These are phyloP conservation scores for Trichoderma simmonsii DNA, from an alignment of 2,329 filamentous ascomycete species.

Conservation along the genomic window DNA sequence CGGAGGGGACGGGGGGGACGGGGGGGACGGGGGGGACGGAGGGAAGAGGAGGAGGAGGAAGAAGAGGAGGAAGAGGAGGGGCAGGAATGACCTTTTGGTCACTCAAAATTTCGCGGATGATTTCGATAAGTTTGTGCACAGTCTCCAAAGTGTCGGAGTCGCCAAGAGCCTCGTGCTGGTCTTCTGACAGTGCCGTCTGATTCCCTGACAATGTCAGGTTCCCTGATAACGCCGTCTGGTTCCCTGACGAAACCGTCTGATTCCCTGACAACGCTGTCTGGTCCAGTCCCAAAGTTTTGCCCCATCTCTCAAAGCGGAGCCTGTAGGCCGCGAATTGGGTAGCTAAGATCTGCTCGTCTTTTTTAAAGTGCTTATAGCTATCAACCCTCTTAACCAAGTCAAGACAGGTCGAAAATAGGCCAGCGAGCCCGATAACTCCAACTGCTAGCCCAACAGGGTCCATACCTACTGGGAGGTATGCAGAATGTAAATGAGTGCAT, in stretches of 20 bases:
- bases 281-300: background rate
- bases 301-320: background rate
- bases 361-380: background rate
- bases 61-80: too few species aligned
- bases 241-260: too few species aligned
- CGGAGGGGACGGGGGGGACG: too few species aligned
- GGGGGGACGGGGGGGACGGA: too few species aligned
- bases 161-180: background rate
- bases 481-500: background rate
- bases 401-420: background rate
- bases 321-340: background rate
- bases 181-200: background rate
- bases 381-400: background rate
- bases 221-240: too few species aligned
- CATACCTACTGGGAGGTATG: background rate
- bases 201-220: too few species aligned
- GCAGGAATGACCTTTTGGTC: background rate
- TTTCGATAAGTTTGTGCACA: background rate
- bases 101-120: background rate
- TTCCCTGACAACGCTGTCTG: background rate
- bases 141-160: background rate
- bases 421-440: background rate
- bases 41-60: too few species aligned
- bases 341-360: background rate
- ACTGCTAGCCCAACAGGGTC: background rate